These are phyloP conservation scores for Silene noctiflora DNA, from an alignment of 179 eudicot genomes.

Conservation along the genomic window DNA sequence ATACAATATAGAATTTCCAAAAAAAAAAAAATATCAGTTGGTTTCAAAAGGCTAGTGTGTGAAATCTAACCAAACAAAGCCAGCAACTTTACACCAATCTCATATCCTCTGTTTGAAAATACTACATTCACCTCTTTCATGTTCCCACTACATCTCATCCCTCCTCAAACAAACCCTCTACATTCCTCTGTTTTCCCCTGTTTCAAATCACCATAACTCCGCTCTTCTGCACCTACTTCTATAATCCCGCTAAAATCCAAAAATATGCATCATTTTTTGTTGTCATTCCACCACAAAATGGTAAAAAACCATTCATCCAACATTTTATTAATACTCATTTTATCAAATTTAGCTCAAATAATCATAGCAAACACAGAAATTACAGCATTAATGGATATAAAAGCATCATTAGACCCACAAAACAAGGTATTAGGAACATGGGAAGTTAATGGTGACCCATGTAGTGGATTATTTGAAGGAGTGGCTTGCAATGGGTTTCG, in stretches of 20 bases:
- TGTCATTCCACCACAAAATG: conserved; percentile 10
- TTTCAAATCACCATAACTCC: neutral
- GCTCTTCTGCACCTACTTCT: too few relatives aligned
- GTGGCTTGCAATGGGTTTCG: conserved; percentile 71
- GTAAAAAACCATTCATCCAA: neutral
- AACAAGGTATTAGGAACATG: conserved; percentile 57
- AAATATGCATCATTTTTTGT: neutral
- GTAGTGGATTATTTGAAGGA: conserved; percentile 59
- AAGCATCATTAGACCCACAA: conserved; percentile 69
- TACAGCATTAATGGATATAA: conserved; percentile 65
- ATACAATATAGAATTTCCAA: too few relatives aligned
- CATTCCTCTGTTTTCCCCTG: conserved; percentile 18
- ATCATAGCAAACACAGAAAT: conserved; percentile 51
- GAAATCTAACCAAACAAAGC: neutral
- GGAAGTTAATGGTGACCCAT: conserved; percentile 65
- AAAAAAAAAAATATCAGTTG: neutral
- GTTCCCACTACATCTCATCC: conserved; percentile 32
- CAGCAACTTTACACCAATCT: neutral
- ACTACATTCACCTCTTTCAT: conserved; percentile 11
- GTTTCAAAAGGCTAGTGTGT: neutral
- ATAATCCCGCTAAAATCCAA: too few relatives aligned
- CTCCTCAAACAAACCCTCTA: neutral
- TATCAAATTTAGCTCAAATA: neutral
- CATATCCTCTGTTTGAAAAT: conserved; percentile 25
- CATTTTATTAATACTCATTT: conserved; percentile 3